Conservation (phyloP, 257 asterid genomes). For the Prunella vulgaris region DNA sequence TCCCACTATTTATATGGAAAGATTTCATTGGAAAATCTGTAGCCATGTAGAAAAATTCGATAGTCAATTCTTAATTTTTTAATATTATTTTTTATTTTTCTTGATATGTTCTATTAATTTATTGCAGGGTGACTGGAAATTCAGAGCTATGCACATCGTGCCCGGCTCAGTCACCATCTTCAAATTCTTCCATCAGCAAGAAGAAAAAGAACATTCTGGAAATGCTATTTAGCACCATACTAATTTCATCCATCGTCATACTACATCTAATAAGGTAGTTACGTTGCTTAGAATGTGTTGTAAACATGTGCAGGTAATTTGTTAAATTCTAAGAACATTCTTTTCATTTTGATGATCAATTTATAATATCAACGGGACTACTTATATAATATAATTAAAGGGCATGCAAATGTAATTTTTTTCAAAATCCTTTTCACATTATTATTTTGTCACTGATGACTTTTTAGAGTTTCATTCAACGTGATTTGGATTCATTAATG, state of each 20-base stretch:
- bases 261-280: neutral
- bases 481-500: neutral
- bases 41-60: too few species aligned
- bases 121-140: slow-evolving; percentile 11
- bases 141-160: slow-evolving; percentile 13
- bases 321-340: too few species aligned
- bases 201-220: neutral
- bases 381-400: too few species aligned
- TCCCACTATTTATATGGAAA: too few species aligned
- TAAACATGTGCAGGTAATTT: neutral
- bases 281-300: neutral
- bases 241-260: neutral
- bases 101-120: too few species aligned
- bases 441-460: neutral
- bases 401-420: neutral
- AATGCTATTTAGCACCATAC: neutral
- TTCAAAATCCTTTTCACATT: too few species aligned
- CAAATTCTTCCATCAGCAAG: neutral
- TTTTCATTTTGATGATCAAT: neutral
- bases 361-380: neutral
- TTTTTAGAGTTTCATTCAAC: neutral
- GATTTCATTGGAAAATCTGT: too few species aligned
- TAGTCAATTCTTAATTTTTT: too few species aligned
- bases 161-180: neutral
- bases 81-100: neutral